A percentile compares a stretch with the other conserved stretches of the same genome.
These are phyloP conservation scores for Dothidotthia symphoricarpi DNA, from an alignment of 2,329 filamentous ascomycete species.

Conservation along the genomic window DNA sequence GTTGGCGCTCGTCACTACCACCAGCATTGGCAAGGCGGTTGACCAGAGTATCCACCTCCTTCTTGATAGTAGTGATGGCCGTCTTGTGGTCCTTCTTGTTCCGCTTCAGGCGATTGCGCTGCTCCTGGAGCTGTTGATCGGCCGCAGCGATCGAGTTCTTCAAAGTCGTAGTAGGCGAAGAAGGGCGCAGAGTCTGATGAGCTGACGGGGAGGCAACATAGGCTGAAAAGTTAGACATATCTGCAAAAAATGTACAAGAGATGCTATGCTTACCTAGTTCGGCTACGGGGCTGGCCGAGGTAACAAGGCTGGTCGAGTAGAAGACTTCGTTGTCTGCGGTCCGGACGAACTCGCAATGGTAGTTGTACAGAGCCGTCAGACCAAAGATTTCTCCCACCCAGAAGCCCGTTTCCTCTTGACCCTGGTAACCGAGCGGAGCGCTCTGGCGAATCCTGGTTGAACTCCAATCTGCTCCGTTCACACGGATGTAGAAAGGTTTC, in stretches of 20 bases:
- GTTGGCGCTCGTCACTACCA: conserved; percentile 72
- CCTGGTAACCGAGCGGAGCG: conserved; percentile 47
- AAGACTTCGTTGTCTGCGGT: conserved; percentile 64
- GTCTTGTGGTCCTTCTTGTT: conserved; percentile 73
- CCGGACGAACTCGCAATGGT: conserved; percentile 75
- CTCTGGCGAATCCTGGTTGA: conserved; percentile 66
- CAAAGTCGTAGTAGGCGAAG: conserved; percentile 74
- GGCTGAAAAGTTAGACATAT: conserved; percentile 18
- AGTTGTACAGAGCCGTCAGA: conserved; percentile 70
- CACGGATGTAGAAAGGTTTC: conserved; percentile 75
- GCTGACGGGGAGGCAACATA: conserved; percentile 47
- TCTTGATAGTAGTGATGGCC: conserved; percentile 64
- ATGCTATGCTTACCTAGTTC: conserved; percentile 53
- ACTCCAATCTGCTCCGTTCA: conserved; percentile 79
- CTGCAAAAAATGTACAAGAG: conserved; percentile 1
- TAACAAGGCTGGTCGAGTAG: conserved; percentile 71
- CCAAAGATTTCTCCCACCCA: conserved; percentile 71
- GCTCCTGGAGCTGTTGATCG: conserved; percentile 68
- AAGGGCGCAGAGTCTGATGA: conserved; percentile 66
- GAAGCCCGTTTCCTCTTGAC: conserved; percentile 50
- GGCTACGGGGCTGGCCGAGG: conserved; percentile 57
- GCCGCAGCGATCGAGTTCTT: conserved; percentile 72
- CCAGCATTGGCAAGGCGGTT: conserved; percentile 65
- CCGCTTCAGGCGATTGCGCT: conserved; percentile 66
- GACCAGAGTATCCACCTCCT: conserved; percentile 70